Conservation (phyloP, 176 grass and related monocot species). For the Ampelocalamus luodianensis region DNA sequence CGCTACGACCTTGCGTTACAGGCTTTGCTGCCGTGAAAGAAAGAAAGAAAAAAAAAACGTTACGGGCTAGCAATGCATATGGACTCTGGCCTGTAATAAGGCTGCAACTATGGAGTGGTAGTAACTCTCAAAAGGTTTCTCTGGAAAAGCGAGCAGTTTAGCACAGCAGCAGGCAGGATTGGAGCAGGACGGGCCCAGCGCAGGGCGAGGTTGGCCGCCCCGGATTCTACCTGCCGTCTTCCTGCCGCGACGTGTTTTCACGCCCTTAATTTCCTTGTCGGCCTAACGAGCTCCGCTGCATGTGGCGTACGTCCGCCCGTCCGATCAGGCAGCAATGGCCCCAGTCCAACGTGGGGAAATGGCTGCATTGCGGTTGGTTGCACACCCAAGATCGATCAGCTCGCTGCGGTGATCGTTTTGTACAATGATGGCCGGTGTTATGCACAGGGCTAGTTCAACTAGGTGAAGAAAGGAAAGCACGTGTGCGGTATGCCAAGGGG, state of each 20-base stretch:
- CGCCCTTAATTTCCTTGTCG: not conserved
- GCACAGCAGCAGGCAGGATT: not conserved
- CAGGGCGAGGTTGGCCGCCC: not conserved
- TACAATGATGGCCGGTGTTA: not conserved
- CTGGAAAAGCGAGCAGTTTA: slow-evolving; percentile 29
- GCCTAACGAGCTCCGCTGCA: not conserved
- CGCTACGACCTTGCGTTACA: not conserved
- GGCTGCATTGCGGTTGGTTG: not conserved
- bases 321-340: not conserved
- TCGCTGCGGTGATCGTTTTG: not conserved
- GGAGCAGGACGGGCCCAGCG: slow-evolving; percentile 13
- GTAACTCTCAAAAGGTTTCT: slow-evolving; percentile 36
- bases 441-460: not conserved
- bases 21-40: not conserved
- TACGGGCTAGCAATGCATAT: not conserved
- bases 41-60: not conserved
- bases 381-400: not conserved
- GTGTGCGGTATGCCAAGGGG: not conserved
- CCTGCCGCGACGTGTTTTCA: not conserved
- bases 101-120: not conserved
- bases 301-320: not conserved
- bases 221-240: slow-evolving; percentile 27
- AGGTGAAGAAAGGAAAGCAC: not conserved
- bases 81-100: not conserved
- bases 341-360: not conserved